Evolutionary conservation across 2,329 filamentous ascomycete genomes (phyloP), one percentile per base, ranked within the genome.

Genomic region (Paramyrothecium sp.): DNA sequence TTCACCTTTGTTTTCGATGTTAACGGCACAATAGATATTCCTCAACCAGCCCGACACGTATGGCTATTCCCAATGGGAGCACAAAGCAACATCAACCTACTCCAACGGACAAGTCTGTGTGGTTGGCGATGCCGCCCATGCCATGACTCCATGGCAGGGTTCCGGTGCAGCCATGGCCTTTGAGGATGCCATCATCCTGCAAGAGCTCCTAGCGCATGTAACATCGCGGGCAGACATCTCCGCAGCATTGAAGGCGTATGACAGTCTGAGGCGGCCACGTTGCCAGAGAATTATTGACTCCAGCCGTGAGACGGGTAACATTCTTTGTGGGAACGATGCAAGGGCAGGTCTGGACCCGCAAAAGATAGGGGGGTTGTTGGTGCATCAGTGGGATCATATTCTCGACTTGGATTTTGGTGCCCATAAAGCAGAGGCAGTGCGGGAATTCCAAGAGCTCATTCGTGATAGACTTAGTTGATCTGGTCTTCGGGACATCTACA

Each of bases 101-200:
- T 48, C 51, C 47, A 49, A 56, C 1, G 59, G 60, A 1, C 58
- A 55, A 2, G 54, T 64, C 1, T 67, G 65, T 41, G 56, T 67
- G 10, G 58, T 67, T 2, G 65, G 65, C 17, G 66, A 67, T 56
- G 66, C 64, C 2, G 64, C 66, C 2, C 65, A 68, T 51, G 65
- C 66, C 10, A 61, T 58, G 12, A 63, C 62, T 2, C 67, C 67
- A 0, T 67, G 63, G 51, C 64, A 67, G 46, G 67, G 58, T 3
- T 59, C 63, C 3, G 66, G 67, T 2, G 64, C 61, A 1, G 64
- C 58, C 5, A 63, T 65, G 64, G 63, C 64, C 1, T 59, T 69
- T 2, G 66, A 69, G 19, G 67, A 67, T 17, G 60, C 60, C 2
- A 60, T 61, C 16, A 53, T 68, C 2, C 60, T 69, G 5, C 38